Evolutionary conservation across 2,329 filamentous ascomycete genomes (phyloP), one percentile per base, ranked within the genome.

Genomic region (Corynespora cassiicola): DNA sequence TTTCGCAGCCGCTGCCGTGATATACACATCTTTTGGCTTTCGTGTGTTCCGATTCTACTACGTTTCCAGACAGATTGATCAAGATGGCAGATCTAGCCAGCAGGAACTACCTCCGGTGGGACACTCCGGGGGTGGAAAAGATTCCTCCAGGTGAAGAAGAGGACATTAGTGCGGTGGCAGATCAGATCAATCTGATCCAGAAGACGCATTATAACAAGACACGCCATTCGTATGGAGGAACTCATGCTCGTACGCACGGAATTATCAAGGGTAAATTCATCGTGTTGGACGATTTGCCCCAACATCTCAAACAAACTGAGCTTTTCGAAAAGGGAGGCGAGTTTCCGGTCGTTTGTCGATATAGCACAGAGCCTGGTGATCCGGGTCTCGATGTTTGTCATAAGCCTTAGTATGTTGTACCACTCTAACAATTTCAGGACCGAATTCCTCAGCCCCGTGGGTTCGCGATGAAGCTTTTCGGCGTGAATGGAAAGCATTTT

Each of bases 401-500:
- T 8, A 22, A 17, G 11, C 25, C 31, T 7, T 33, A 24, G 26
- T 8, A 14, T 61, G 56, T 52, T 52, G 8, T 61, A 61, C 45
- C 56, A 53, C 2, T 58, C 50, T 9, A 11, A 38, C 14, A 5
- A 31, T 17, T 14, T 19, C 15, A 33, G 28, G 66, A 75, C 36
- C 66, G 65, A 17, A 70, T 72, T 16, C 65, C 74, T 1, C 69
- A 73, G 34, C 75, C 73, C 4, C 66, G 74, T 24, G 75, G 73
- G 16, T 71, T 77, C 26, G 70, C 34, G 8, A 75, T 78, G 63
- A 78, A 78, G 47, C 52, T 78, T 26, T 78, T 78, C 56, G 67
- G 72, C 35, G 69, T 78, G n/a, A 31, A 66, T 5, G 72, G 71
- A 6, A 66, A 70, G 15, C 68, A 68, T 54, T 70, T 74, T 32